Percentiles rank a stretch among this genome's conserved stretches.
phyloP scores from a whole-genome alignment of 1,284 basidiomycete genomes.

The Hemileia vastatrix region DNA sequence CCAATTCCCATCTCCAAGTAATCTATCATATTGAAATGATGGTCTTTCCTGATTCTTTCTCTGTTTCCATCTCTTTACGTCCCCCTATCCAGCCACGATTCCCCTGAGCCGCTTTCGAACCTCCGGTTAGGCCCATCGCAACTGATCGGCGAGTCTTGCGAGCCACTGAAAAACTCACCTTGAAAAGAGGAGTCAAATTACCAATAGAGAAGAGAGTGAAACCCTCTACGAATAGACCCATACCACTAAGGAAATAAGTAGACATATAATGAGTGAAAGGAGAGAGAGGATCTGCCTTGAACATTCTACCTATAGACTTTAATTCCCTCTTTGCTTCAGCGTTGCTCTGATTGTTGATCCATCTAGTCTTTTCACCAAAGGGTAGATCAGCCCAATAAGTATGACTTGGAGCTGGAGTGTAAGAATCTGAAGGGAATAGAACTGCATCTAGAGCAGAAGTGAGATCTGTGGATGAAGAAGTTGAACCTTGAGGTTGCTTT shows the following conservation, averaged over 20 bases:
- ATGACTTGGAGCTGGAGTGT: constrained; percentile 25
- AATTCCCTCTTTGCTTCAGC: constrained; percentile 48
- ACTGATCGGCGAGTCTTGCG: too few species aligned
- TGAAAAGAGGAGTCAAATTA: constrained; percentile 49
- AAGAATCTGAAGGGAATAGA: constrained; percentile 38
- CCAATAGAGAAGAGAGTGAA: constrained; percentile 52
- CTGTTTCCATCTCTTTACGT: too few species aligned
- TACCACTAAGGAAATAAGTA: constrained; percentile 50
- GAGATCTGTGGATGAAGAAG: not conserved
- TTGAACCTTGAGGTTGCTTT: not conserved
- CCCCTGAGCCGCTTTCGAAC: too few species aligned
- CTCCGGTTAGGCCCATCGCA: too few species aligned
- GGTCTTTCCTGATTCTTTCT: too few species aligned
- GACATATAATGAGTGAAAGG: constrained; percentile 48
- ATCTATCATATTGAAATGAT: too few species aligned
- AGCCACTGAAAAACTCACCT: constrained; percentile 13
- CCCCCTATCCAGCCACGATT: too few species aligned
- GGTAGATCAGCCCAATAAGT: constrained; percentile 47
- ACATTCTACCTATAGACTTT: constrained; percentile 47
- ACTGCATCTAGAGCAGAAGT: constrained; percentile 30
- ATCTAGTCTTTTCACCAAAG: constrained; percentile 37
- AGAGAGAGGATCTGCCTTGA: constrained; percentile 49
- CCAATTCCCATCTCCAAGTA: too few species aligned
- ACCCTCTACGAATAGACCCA: constrained; percentile 52
- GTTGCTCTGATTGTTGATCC: constrained; percentile 48